Percentiles rank a stretch among this genome's conserved stretches.
Conservation (phyloP, 2,329 filamentous ascomycete species). For the Beauveria australis region DNA sequence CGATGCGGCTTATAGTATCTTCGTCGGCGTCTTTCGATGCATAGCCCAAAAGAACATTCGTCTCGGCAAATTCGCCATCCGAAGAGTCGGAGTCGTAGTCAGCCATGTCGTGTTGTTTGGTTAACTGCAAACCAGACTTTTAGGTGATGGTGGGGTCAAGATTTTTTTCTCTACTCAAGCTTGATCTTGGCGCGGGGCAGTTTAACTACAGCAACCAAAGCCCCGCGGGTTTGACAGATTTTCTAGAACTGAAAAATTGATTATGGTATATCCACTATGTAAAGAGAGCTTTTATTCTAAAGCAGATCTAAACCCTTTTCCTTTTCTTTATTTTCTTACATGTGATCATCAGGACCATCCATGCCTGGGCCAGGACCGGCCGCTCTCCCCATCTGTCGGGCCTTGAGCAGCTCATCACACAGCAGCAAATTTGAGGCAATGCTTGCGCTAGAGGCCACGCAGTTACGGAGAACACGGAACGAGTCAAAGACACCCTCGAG, state of each 20-base stretch:
- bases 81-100: conserved; percentile 83
- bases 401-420: conserved; percentile 96
- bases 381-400: conserved; percentile 79
- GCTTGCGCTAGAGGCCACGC: conserved; percentile 84
- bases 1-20: conserved; percentile 80
- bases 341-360: conserved; percentile 50
- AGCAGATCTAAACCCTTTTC: conserved; percentile 27
- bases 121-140: conserved; percentile 2
- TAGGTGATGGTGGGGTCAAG: conserved; percentile 30
- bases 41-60: conserved; percentile 85
- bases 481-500: conserved; percentile 92
- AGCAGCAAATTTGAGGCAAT: conserved; percentile 93
- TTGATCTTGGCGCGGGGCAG: conserved; percentile 18
- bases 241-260: not conserved
- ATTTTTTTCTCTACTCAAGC: conserved; percentile 24
- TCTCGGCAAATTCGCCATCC: conserved; percentile 64
- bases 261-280: conserved; percentile 18
- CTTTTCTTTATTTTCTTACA: conserved; percentile 27
- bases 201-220: not conserved
- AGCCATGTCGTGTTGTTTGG: conserved; percentile 45
- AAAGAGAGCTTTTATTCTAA: conserved; percentile 29
- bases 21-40: conserved; percentile 70
- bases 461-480: conserved; percentile 89
- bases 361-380: conserved; percentile 56
- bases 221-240: not conserved